Conservation (phyloP, 768 basidiomycete species). For the Tylopilus plumbeoviolaceoides region DNA sequence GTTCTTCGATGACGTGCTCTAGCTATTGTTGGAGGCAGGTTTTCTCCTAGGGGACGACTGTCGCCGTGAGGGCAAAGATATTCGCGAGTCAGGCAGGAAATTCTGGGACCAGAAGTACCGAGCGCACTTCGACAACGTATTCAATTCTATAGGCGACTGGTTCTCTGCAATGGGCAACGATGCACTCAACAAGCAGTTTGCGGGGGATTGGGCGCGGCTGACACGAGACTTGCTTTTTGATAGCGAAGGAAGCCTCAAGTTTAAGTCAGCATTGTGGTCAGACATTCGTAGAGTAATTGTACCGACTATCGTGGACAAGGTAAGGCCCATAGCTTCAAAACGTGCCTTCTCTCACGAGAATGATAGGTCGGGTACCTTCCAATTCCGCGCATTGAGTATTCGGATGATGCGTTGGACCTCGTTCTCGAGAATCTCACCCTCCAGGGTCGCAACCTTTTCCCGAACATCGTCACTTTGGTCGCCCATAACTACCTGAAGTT, state of each 20-base stretch:
- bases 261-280: slow-evolving; percentile 86
- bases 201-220: slow-evolving; percentile 76
- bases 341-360: not conserved
- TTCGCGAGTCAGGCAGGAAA: slow-evolving; percentile 65
- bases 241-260: slow-evolving; percentile 75
- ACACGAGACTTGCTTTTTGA: slow-evolving; percentile 80
- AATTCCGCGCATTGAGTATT: slow-evolving; percentile 93
- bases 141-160: slow-evolving; percentile 69
- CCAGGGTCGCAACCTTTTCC: slow-evolving; percentile 86
- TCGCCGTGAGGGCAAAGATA: slow-evolving; percentile 53
- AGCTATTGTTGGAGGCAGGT: slow-evolving; percentile 76
- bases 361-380: slow-evolving; percentile 71
- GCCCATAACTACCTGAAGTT: slow-evolving; percentile 83
- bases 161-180: slow-evolving; percentile 84
- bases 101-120: slow-evolving; percentile 80
- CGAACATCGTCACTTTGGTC: slow-evolving; percentile 69
- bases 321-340: slow-evolving; percentile 32
- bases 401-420: slow-evolving; percentile 79
- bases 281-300: slow-evolving; percentile 83
- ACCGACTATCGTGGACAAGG: slow-evolving; percentile 71
- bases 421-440: slow-evolving; percentile 92
- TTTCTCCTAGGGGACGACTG: slow-evolving; percentile 82
- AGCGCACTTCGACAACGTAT: slow-evolving; percentile 75
- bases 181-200: slow-evolving; percentile 75
- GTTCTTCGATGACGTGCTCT: not conserved